Percentiles rank a stretch among this genome's conserved stretches.
Evolutionary conservation across 345 rosid genomes (phyloP).

Genomic region (Diplotaxis tenuifolia): DNA sequence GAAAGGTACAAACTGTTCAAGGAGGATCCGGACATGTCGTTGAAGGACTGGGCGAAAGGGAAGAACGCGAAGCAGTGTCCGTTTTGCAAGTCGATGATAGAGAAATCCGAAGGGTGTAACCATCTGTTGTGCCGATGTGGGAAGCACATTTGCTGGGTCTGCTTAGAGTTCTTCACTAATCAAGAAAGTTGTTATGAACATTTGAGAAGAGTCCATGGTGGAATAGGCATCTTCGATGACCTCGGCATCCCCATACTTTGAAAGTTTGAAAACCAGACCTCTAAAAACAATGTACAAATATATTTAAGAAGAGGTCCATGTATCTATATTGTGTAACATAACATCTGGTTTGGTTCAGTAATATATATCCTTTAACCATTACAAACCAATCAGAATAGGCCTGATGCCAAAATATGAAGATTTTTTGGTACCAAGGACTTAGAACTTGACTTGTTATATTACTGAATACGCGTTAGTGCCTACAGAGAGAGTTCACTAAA

Average conservation of each 20-base stretch:
- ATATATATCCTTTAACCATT: conserved; percentile 15
- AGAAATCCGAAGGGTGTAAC: conserved; percentile 85
- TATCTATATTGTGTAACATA: neutral
- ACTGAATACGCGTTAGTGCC: conserved; percentile 10
- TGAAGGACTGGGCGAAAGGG: conserved; percentile 75
- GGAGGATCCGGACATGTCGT: conserved; percentile 76
- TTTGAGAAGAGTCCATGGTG: conserved; percentile 32
- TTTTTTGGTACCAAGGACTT: neutral
- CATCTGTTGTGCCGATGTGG: conserved; percentile 82
- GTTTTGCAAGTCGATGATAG: conserved; percentile 59
- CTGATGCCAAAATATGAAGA: neutral
- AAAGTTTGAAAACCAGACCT: conserved; percentile 10
- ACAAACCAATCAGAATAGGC: neutral
- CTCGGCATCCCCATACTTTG: neutral
- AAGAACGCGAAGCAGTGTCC: conserved; percentile 78
- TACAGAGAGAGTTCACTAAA: neutral
- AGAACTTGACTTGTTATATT: neutral
- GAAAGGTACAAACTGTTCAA: conserved; percentile 65
- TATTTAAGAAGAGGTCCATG: conserved; percentile 7
- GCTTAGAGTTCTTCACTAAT: conserved; percentile 44
- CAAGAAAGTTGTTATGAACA: conserved; percentile 61
- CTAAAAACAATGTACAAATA: conserved; percentile 21
- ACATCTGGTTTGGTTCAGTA: conserved; percentile 8
- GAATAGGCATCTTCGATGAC: conserved; percentile 19
- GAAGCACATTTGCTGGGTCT: conserved; percentile 83